Percentiles rank a stretch among this genome's conserved stretches.
These are phyloP conservation scores for Cladobotryum mycophilum DNA, from an alignment of 2,329 filamentous ascomycete genomes.

Conservation along the genomic window DNA sequence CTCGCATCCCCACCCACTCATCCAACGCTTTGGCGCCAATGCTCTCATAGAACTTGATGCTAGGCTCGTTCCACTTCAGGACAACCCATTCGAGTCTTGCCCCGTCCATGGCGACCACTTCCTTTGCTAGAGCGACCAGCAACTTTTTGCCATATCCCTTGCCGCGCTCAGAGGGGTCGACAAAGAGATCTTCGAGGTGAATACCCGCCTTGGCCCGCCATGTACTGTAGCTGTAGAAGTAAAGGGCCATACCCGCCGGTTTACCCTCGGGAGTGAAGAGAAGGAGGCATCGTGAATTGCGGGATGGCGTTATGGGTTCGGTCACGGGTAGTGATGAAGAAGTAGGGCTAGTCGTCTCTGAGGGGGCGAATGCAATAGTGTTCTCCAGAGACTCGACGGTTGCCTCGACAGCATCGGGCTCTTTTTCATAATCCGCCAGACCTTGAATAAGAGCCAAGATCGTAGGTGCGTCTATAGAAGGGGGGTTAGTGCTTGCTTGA, in stretches of 20 bases:
- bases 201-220: conserved; percentile 85
- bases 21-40: conserved; percentile 61
- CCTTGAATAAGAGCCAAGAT: conserved; percentile 80
- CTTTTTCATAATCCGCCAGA: conserved; percentile 82
- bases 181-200: conserved; percentile 91
- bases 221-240: conserved; percentile 94
- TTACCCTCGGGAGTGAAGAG: conserved; percentile 46
- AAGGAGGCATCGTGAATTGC: conserved; percentile 72
- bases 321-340: conserved; percentile 33
- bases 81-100: conserved; percentile 84
- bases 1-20: conserved; percentile 70
- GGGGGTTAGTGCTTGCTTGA: conserved; percentile 9
- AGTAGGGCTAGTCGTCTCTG: conserved; percentile 38
- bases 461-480: conserved; percentile 64
- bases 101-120: conserved; percentile 66
- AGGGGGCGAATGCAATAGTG: conserved; percentile 72
- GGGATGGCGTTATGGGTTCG: conserved; percentile 47
- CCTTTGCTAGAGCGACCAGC: conserved; percentile 69
- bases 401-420: conserved; percentile 66
- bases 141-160: conserved; percentile 75
- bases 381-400: conserved; percentile 65
- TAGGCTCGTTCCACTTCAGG: conserved; percentile 87
- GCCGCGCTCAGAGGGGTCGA: conserved; percentile 62
- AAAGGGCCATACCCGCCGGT: conserved; percentile 72
- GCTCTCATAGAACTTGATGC: conserved; percentile 76